Percentiles rank a stretch among this genome's conserved stretches.
These are phyloP conservation scores for Penicillium antarcticum DNA, from an alignment of 495 filamentous ascomycete genomes.

Conservation along the genomic window DNA sequence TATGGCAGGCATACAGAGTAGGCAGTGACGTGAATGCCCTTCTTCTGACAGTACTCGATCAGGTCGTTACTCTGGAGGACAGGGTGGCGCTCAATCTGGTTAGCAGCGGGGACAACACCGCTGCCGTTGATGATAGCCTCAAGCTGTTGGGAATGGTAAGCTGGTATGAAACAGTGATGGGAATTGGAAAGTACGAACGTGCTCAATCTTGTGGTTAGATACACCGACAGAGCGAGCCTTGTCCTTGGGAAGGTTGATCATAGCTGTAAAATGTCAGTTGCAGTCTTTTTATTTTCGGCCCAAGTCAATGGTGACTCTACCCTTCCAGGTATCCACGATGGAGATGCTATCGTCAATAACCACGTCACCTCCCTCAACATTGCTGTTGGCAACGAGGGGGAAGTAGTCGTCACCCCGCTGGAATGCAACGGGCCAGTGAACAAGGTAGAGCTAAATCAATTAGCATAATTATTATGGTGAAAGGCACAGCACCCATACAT, in stretches of 20 bases:
- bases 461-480: neutral
- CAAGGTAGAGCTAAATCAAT: constrained; percentile 43
- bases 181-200: constrained; percentile 28
- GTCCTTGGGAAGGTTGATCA: constrained; percentile 50
- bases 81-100: constrained; percentile 53
- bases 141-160: constrained; percentile 27
- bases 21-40: constrained; percentile 47
- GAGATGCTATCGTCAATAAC: constrained; percentile 45
- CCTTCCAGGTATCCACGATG: constrained; percentile 51
- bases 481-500: constrained; percentile 23
- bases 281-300: neutral
- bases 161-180: neutral
- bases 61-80: constrained; percentile 43
- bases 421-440: constrained; percentile 52
- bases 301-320: constrained; percentile 5
- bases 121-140: constrained; percentile 49
- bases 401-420: constrained; percentile 40
- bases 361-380: constrained; percentile 37
- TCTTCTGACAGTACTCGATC: constrained; percentile 42
- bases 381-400: constrained; percentile 37
- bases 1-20: constrained; percentile 36
- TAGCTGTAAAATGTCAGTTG: constrained; percentile 26
- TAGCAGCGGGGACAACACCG: constrained; percentile 44
- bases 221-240: constrained; percentile 51
- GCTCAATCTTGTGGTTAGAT: constrained; percentile 46